Conservation (phyloP, 495 filamentous ascomycete genomes). For the Penicillium paxilli region DNA sequence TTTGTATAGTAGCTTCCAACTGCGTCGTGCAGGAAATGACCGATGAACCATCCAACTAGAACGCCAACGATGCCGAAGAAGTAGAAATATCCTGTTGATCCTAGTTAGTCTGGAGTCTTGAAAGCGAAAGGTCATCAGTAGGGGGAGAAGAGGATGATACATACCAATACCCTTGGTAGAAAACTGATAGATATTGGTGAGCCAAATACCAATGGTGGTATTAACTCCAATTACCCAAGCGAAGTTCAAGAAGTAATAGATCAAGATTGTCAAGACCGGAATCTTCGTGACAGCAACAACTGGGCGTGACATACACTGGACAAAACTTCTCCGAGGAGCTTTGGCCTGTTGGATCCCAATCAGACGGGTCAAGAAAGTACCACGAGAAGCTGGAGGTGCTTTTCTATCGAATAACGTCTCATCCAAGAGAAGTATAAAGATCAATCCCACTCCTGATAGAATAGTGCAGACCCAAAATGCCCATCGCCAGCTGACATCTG, state of each 20-base stretch:
- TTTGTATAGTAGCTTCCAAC: constrained; percentile 9
- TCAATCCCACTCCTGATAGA: neutral
- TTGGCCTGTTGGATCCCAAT: neutral
- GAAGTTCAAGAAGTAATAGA: constrained; percentile 8
- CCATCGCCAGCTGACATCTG: constrained; percentile 8
- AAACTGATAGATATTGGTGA: constrained; percentile 8
- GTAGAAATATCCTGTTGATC: constrained; percentile 5
- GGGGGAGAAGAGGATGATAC: neutral
- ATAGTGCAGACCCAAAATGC: constrained; percentile 9
- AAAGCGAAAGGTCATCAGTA: neutral
- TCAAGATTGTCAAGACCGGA: constrained; percentile 7
- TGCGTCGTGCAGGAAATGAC: constrained; percentile 11
- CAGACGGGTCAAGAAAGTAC: constrained; percentile 4
- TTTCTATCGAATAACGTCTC: constrained; percentile 10
- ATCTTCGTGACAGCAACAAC: constrained; percentile 8
- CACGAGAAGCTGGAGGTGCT: neutral
- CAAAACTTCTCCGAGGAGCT: neutral
- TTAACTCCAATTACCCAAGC: constrained; percentile 12
- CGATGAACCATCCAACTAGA: constrained; percentile 6
- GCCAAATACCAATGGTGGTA: constrained; percentile 10
- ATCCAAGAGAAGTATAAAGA: constrained; percentile 3
- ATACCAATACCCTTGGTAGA: constrained; percentile 3
- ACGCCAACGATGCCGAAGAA: constrained; percentile 10
- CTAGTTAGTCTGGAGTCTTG: neutral
- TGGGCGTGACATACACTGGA: constrained; percentile 1